phyloP scores from a whole-genome alignment of 2,329 filamentous ascomycete genomes.

The Apiospora malaysiana region DNA sequence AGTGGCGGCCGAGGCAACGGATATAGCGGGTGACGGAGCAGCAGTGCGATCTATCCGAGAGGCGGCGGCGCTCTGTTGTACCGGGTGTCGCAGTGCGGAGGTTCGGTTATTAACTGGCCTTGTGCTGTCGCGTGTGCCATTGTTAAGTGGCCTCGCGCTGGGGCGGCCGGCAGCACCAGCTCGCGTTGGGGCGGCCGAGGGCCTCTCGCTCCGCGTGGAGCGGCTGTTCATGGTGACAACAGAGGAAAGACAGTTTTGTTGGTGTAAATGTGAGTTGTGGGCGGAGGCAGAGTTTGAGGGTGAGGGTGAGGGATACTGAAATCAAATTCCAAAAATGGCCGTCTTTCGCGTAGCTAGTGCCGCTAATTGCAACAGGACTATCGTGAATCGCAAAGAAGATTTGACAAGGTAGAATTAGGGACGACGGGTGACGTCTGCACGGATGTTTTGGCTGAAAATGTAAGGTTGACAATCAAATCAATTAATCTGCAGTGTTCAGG shows the following conservation, averaged over 20 bases:
- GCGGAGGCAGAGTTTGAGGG: background rate
- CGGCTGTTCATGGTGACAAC: slow-evolving; percentile 37
- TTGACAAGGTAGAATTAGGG: slow-evolving; percentile 11
- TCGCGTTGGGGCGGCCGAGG: slow-evolving; percentile 35
- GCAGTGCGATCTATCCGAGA: slow-evolving; percentile 45
- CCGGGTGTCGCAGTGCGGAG: slow-evolving; percentile 21
- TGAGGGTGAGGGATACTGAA: background rate
- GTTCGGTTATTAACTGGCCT: slow-evolving; percentile 17
- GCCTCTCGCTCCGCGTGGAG: slow-evolving; percentile 39
- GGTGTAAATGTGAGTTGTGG: background rate
- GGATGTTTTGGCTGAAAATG: slow-evolving; percentile 18
- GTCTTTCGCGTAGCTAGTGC: background rate
- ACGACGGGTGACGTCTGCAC: slow-evolving; percentile 20
- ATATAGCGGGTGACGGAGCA: slow-evolving; percentile 73
- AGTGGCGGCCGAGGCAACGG: slow-evolving; percentile 65
- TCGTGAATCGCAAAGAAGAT: slow-evolving; percentile 20
- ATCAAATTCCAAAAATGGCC: background rate
- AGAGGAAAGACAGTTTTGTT: background rate
- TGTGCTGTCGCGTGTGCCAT: slow-evolving; percentile 25
- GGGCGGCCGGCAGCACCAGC: slow-evolving; percentile 31
- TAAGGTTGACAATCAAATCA: slow-evolving; percentile 1
- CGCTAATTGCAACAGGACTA: slow-evolving; percentile 8
- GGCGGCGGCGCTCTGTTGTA: slow-evolving; percentile 27
- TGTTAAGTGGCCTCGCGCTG: slow-evolving; percentile 27
- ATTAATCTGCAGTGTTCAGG: slow-evolving; percentile 10